Percentiles rank a stretch among this genome's conserved stretches.
Evolutionary conservation across 2,329 filamentous ascomycete species (phyloP).

Genomic region (Fusarium anguioides): DNA sequence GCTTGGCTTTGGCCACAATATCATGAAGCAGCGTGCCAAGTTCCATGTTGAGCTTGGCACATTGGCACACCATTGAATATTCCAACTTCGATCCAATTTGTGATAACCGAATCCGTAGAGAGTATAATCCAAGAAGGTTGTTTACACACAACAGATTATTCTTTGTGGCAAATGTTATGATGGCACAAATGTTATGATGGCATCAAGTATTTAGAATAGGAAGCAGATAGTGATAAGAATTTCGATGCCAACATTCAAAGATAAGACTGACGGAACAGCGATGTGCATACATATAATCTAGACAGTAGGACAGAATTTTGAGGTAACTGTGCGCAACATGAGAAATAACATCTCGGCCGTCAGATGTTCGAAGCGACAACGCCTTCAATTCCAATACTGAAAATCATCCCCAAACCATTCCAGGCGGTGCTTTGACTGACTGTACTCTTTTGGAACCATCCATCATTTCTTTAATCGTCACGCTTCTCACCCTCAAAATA

Average conservation of each 20-base stretch:
- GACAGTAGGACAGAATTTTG: not conserved
- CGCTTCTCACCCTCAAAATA: slow-evolving; percentile 65
- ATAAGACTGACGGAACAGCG: not conserved
- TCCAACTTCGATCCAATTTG: not conserved
- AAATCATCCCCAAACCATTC: not conserved
- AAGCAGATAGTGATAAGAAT: not conserved
- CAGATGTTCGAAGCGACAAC: not conserved
- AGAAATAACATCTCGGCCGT: not conserved
- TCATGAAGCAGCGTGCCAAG: slow-evolving; percentile 2
- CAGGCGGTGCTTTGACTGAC: not conserved
- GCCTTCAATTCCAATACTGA: not conserved
- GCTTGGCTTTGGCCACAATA: slow-evolving; percentile 16
- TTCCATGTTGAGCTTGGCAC: not conserved
- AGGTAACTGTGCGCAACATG: not conserved
- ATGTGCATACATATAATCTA: slow-evolving; percentile 17
- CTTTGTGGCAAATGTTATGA: too few species aligned
- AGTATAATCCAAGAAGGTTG: not conserved
- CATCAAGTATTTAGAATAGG: not conserved
- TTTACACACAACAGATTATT: not conserved
- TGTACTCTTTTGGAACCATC: not conserved
- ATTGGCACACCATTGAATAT: not conserved
- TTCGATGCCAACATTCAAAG: not conserved
- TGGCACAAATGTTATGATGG: too few species aligned
- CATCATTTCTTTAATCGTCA: slow-evolving; percentile 18
- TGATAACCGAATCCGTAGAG: not conserved